These are phyloP conservation scores for Viridothelium virens DNA, from an alignment of 495 filamentous ascomycete species.

Conservation along the genomic window DNA sequence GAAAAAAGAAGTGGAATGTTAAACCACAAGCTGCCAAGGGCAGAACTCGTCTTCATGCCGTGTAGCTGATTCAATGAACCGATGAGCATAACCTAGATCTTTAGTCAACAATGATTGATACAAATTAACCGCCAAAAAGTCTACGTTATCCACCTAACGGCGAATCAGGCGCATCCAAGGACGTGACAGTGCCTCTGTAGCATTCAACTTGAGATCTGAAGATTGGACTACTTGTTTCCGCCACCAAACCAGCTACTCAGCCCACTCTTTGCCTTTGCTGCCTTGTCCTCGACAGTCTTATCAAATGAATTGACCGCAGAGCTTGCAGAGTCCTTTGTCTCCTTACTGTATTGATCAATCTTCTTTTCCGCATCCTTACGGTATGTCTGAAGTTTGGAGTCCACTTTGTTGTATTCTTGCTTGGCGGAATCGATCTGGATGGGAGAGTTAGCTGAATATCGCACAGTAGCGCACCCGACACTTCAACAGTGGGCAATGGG, in stretches of 20 bases:
- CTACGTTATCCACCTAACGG: too few relatives aligned
- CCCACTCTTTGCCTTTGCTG: slow-evolving; percentile 68
- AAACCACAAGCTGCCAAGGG: too few relatives aligned
- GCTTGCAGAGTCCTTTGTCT: slow-evolving; percentile 29
- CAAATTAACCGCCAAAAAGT: too few relatives aligned
- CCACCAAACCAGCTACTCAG: slow-evolving; percentile 76
- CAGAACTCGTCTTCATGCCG: too few relatives aligned
- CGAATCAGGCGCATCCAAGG: too few relatives aligned
- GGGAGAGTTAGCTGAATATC: slow-evolving; percentile 14
- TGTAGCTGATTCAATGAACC: too few relatives aligned
- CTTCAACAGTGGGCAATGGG: neutral
- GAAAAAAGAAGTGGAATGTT: too few relatives aligned
- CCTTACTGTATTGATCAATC: slow-evolving; percentile 47
- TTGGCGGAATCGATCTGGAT: slow-evolving; percentile 28
- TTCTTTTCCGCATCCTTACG: slow-evolving; percentile 56
- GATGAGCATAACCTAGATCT: too few relatives aligned
- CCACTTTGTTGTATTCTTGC: slow-evolving; percentile 41
- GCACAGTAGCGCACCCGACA: neutral
- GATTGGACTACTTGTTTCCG: neutral
- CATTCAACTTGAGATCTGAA: neutral
- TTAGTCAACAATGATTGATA: too few relatives aligned
- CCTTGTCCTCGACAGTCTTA: slow-evolving; percentile 65
- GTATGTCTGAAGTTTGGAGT: slow-evolving; percentile 52
- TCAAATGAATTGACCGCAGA: slow-evolving; percentile 48
- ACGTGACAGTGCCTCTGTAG: too few relatives aligned